Base-by-base conservation (phyloP, 2,329 filamentous ascomycete species). In the Metarhizium brunneum region DNA sequence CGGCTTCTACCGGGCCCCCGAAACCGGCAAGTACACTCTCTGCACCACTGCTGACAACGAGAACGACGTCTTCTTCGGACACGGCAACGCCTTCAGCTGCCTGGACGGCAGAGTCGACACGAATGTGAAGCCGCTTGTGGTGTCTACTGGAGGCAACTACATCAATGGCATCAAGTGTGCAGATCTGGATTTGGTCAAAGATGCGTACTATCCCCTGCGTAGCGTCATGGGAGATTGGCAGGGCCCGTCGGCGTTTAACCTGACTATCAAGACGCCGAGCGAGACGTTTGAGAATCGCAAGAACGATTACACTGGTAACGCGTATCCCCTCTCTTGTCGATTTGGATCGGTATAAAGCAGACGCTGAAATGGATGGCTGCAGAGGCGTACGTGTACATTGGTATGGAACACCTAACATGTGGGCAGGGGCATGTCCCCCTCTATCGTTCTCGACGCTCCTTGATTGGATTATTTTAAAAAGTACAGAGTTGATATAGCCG, bases 1-100 rank as follows among this genome's bases (percentile, higher is more conserved):
- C 0, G 62, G 62, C 1, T 64, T 61, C 50, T 60, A 58, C 48
- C 53, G 45, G 1, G 59, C 60, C 13, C 55, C 57, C 8, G 50
- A 51, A 25, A 62, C 60, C 2, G 59, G 60, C 35, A 40, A 45
- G n/a, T 56, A 63, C 45, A 54, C 58, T 6, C 54, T 66, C 20
- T 64, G 62, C 55, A 56, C 55, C 10, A 61, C 59, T 38, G 56
- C 62, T 1, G 62, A 64, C 14, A 62, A 62, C 42, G 59, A 61
- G 36, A 59, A 63, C 45, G 61, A 61, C 38, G 52, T 64, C 0
- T 64, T 62, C 53, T 61, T 62, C 16, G 60, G 60, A 0, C 56
- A 60, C 16, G 61, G 60, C 14, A 61, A 56, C 2, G 62, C 62
- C 1, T 64, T 63, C 2, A 54, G 50, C 50, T 64, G 61, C 35